phyloP scores from a whole-genome alignment of 1,139 yeast species.

The Yamadazyma dushanensis region DNA sequence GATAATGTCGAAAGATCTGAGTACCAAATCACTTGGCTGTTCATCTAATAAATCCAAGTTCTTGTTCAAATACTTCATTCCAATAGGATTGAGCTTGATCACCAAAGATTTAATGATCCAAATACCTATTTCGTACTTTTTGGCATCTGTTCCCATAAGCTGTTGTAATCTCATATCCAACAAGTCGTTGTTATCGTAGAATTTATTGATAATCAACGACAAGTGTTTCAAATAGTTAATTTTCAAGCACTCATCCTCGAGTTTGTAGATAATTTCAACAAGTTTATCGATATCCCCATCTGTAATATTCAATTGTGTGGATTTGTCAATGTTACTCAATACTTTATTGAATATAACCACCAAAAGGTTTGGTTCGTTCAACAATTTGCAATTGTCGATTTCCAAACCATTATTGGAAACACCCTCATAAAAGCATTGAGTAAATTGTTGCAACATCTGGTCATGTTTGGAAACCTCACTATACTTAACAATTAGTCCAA shows the following conservation, averaged over 20 bases:
- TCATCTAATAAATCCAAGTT: conserved; percentile 43
- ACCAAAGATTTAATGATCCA: conserved; percentile 78
- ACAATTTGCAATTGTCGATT: conserved; percentile 20
- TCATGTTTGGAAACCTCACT: conserved; percentile 40
- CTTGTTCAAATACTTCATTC: conserved; percentile 38
- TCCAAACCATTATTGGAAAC: conserved; percentile 10
- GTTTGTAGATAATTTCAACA: conserved; percentile 8
- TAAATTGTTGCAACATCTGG: conserved; percentile 33
- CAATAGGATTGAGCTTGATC: conserved; percentile 53
- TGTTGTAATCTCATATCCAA: conserved; percentile 5
- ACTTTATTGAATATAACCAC: conserved; percentile 51
- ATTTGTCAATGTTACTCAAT: conserved; percentile 51
- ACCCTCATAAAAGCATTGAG: conserved; percentile 24
- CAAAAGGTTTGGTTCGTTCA: conserved; percentile 36
- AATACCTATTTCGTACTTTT: conserved; percentile 50
- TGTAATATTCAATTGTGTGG: conserved; percentile 11
- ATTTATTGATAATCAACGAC: conserved; percentile 58
- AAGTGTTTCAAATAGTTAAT: conserved; percentile 61
- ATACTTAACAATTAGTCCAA: conserved; percentile 38
- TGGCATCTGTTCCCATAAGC: conserved; percentile 6
- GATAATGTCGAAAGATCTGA: conserved; percentile 62
- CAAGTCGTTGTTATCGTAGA: conserved; percentile 15
- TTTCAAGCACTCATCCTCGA: conserved; percentile 32
- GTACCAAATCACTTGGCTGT: conserved; percentile 25
- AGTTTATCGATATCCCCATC: conserved; percentile 12